Percentiles rank a stretch among this genome's conserved stretches.
Evolutionary conservation across 805 yeast species (phyloP).

Genomic region (Candida maltosa): DNA sequence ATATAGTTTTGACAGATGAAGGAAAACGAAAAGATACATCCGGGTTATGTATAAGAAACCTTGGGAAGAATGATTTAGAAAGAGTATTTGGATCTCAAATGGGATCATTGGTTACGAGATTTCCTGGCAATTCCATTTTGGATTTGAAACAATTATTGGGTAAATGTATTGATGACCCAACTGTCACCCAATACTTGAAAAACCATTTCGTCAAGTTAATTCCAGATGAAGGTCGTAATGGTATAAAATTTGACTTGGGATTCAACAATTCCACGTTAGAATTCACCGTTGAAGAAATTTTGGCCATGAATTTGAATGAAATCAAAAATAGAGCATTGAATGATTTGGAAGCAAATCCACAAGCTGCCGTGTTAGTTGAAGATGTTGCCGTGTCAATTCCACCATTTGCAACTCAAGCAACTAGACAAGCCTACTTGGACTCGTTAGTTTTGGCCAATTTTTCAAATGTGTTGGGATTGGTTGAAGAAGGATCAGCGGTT

Average conservation of each 20-base stretch:
- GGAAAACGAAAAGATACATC: conserved; percentile 86
- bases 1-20: conserved; percentile 83
- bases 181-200: conserved; percentile 43
- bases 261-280: conserved; percentile 25
- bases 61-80: conserved; percentile 43
- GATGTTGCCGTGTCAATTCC: conserved; percentile 81
- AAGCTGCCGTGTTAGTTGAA: conserved; percentile 47
- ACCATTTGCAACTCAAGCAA: conserved; percentile 58
- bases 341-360: conserved; percentile 52
- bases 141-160: conserved; percentile 76
- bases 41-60: conserved; percentile 62
- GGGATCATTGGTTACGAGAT: conserved; percentile 62
- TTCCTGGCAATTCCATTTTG: conserved; percentile 66
- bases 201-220: conserved; percentile 53
- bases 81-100: conserved; percentile 80
- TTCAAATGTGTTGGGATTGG: conserved; percentile 56
- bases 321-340: conserved; percentile 61
- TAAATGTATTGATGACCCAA: conserved; percentile 44
- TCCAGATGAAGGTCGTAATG: conserved; percentile 36
- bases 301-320: conserved; percentile 79
- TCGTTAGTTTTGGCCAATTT: conserved; percentile 70
- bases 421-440: conserved; percentile 70
- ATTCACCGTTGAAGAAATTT: conserved; percentile 66
- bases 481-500: conserved; percentile 91
- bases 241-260: conserved; percentile 55